A percentile compares a stretch with the other conserved stretches of the same genome.
Evolutionary conservation across 2,329 filamentous ascomycete genomes (phyloP).

Genomic region (Myotisia sp.): DNA sequence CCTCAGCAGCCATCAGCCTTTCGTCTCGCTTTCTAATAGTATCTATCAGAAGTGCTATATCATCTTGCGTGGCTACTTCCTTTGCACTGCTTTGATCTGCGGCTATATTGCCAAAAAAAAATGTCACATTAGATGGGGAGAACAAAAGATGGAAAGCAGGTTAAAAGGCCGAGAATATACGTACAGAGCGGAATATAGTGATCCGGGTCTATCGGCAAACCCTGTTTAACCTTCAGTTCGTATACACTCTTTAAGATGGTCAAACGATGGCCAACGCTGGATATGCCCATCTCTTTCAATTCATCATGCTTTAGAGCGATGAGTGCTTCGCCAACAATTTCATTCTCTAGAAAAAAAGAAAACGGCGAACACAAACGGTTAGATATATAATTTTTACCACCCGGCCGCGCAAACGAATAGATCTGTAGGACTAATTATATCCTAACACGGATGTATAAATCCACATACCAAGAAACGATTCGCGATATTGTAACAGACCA

Average conservation of each 20-base stretch:
- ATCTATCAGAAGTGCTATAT: constrained; percentile 80
- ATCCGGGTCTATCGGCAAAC: constrained; percentile 78
- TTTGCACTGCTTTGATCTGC: constrained; percentile 80
- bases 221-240: constrained; percentile 87
- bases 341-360: constrained; percentile 53
- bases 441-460: neutral
- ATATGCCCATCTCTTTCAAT: constrained; percentile 85
- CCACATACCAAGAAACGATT: constrained; percentile 63
- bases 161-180: constrained; percentile 23
- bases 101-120: constrained; percentile 39
- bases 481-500: constrained; percentile 68
- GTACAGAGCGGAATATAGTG: constrained; percentile 87
- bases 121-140: constrained; percentile 3
- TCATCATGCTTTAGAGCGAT: constrained; percentile 83
- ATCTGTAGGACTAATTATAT: neutral
- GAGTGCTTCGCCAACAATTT: constrained; percentile 82
- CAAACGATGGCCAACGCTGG: constrained; percentile 82
- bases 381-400: neutral
- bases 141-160: constrained; percentile 7
- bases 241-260: constrained; percentile 94
- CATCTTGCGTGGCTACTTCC: constrained; percentile 76
- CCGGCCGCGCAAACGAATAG: neutral
- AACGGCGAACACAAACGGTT: neutral
- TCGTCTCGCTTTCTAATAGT: constrained; percentile 83
- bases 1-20: constrained; percentile 68